A percentile compares a stretch with the other conserved stretches of the same genome.
These are phyloP conservation scores for Hypoxylon trugodes DNA, from an alignment of 495 filamentous ascomycete species.

Conservation along the genomic window DNA sequence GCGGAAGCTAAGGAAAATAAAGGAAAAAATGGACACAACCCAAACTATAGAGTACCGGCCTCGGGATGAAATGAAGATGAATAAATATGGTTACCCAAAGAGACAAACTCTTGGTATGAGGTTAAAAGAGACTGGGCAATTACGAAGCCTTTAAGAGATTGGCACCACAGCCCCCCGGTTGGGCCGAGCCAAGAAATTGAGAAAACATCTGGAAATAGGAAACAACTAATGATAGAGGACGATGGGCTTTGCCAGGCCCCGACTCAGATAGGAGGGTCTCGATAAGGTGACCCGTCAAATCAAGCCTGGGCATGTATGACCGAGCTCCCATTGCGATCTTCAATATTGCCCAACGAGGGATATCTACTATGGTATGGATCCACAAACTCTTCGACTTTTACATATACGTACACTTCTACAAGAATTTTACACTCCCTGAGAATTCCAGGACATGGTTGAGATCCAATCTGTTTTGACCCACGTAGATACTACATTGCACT, in stretches of 20 bases:
- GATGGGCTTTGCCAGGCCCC: conserved; percentile 15
- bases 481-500: conserved; percentile 5
- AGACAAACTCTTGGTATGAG: conserved; percentile 22
- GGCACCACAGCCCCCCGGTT: conserved; percentile 27
- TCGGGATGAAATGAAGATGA: conserved; percentile 40
- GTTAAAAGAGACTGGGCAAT: conserved; percentile 22
- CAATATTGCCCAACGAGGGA: conserved; percentile 31
- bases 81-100: conserved; percentile 26
- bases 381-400: conserved; percentile 23
- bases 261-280: conserved; percentile 36
- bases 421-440: conserved; percentile 11
- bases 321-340: conserved; percentile 42
- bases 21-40: conserved; percentile 23
- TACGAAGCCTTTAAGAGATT: conserved; percentile 37
- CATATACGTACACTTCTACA: conserved; percentile 7
- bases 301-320: conserved; percentile 12
- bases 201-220: conserved; percentile 35
- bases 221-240: conserved; percentile 30
- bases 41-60: conserved; percentile 38
- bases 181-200: conserved; percentile 33
- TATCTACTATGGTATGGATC: conserved; percentile 13
- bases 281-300: conserved; percentile 21
- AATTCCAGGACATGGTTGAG: not conserved
- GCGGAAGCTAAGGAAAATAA: conserved; percentile 25
- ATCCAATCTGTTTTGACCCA: conserved; percentile 14